Percentiles rank a stretch among this genome's conserved stretches.
Conservation (phyloP, 2,329 filamentous ascomycete species). For the Sporothrix phasma region DNA sequence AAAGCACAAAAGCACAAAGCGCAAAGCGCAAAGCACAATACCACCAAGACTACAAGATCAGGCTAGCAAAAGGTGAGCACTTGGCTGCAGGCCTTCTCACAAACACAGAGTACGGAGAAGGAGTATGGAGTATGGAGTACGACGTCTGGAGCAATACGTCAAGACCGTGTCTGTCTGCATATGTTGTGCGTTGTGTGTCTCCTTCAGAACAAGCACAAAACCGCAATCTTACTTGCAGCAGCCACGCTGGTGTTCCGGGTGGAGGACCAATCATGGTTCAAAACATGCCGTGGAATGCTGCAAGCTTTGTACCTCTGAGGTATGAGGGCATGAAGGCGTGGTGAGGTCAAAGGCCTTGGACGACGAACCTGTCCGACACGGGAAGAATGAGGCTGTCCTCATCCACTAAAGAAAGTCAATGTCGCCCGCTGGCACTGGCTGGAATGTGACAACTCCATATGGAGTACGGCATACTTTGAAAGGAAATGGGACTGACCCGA, state of each 20-base stretch:
- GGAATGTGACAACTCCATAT: slow-evolving; percentile 3
- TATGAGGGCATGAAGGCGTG: too few species aligned
- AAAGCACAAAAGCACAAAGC: background rate
- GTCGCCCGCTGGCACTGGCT: background rate
- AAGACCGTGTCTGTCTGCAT: background rate
- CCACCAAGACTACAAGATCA: too few species aligned
- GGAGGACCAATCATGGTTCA: background rate
- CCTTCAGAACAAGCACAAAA: background rate
- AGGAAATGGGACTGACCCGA: background rate
- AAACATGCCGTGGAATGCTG: too few species aligned
- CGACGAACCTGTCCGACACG: background rate
- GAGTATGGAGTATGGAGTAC: too few species aligned
- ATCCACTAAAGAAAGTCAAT: background rate
- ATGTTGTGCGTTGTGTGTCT: background rate
- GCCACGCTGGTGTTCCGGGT: background rate
- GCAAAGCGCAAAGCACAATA: too few species aligned
- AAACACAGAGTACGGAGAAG: too few species aligned
- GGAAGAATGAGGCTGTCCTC: slow-evolving; percentile 2
- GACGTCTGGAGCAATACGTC: too few species aligned
- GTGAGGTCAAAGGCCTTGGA: too few species aligned
- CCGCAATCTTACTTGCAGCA: slow-evolving; percentile 9
- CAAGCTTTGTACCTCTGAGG: too few species aligned
- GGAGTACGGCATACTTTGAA: background rate
- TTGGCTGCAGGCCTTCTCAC: background rate
- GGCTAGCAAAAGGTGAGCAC: background rate